Conservation (phyloP, 352 stramenopile species). For the Pythium folliculosum region DNA sequence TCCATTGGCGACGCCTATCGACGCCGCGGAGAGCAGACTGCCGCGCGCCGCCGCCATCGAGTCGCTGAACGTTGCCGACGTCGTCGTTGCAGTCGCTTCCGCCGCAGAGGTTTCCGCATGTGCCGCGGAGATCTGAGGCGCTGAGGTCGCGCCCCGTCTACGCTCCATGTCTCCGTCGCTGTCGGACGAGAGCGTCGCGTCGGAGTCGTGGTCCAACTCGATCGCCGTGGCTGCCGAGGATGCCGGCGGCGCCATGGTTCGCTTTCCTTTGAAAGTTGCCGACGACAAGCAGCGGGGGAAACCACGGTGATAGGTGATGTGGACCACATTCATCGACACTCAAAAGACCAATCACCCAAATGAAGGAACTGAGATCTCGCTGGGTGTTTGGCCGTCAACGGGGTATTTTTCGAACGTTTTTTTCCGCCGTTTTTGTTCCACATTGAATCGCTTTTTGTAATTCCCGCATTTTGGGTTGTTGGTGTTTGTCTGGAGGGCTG, state of each 20-base stretch:
- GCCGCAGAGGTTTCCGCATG: neutral
- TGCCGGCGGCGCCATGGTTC: neutral
- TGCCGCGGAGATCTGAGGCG: neutral
- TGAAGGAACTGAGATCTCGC: conserved; percentile 1
- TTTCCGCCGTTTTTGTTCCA: neutral
- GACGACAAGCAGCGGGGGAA: neutral
- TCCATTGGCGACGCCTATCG: neutral
- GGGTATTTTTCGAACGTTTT: neutral
- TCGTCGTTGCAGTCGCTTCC: neutral
- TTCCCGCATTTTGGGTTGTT: neutral
- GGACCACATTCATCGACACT: conserved; percentile 15
- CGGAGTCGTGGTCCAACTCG: conserved; percentile 26
- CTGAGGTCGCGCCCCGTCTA: neutral
- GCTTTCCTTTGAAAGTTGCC: conserved; percentile 7
- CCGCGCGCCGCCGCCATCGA: conserved; percentile 19
- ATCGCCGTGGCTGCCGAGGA: conserved; percentile 14
- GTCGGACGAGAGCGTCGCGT: conserved; percentile 30
- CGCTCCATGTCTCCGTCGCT: conserved; percentile 21
- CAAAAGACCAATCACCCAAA: conserved; percentile 11
- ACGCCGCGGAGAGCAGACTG: conserved; percentile 11
- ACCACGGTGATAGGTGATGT: conserved; percentile 19
- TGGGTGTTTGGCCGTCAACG: conserved; percentile 12
- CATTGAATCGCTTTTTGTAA: neutral
- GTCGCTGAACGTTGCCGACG: conserved; percentile 13
- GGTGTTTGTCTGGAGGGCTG: neutral